A percentile compares a stretch with the other conserved stretches of the same genome.
Conservation (phyloP, 2,329 filamentous ascomycete genomes). For the Catunica adiposa region DNA sequence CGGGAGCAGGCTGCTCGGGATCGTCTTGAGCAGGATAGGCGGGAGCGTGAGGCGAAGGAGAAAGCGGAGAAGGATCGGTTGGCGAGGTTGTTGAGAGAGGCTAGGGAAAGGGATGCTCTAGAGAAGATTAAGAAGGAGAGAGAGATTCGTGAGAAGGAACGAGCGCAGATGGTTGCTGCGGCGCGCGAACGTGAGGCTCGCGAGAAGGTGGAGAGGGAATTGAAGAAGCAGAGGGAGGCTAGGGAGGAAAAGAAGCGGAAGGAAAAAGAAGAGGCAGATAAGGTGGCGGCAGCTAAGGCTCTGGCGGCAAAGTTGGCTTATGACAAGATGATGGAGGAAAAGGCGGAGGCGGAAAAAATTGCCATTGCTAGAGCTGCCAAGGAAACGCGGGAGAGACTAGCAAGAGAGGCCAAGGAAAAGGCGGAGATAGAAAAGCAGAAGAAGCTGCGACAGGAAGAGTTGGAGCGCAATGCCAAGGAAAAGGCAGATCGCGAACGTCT, state of each 20-base stretch:
- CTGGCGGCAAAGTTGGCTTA: background rate
- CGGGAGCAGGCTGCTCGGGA: conserved; percentile 10
- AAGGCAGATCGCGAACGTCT: conserved; percentile 22
- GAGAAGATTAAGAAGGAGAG: conserved; percentile 14
- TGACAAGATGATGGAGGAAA: conserved; percentile 3
- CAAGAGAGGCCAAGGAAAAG: conserved; percentile 2
- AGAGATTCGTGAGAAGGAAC: conserved; percentile 43
- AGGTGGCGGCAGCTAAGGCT: background rate
- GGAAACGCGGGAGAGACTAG: background rate
- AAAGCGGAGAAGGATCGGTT: conserved; percentile 20
- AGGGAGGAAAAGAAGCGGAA: conserved; percentile 6
- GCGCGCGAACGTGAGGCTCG: conserved; percentile 10
- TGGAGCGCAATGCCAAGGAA: conserved; percentile 21
- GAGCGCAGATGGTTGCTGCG: conserved; percentile 10
- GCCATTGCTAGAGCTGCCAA: conserved; percentile 4
- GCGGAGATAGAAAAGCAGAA: conserved; percentile 30
- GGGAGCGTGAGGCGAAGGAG: conserved; percentile 17
- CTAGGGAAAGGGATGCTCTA: conserved; percentile 6
- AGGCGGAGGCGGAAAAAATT: conserved; percentile 1
- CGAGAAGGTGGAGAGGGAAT: conserved; percentile 22
- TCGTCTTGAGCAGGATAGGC: conserved; percentile 14
- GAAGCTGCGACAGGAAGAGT: conserved; percentile 29
- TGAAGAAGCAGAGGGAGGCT: conserved; percentile 2
- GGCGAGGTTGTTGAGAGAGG: conserved; percentile 14
- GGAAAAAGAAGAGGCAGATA: conserved; percentile 2